phyloP scores from a whole-genome alignment of 371 early-diverging fungal genomes.

The Enterospora canceri region DNA sequence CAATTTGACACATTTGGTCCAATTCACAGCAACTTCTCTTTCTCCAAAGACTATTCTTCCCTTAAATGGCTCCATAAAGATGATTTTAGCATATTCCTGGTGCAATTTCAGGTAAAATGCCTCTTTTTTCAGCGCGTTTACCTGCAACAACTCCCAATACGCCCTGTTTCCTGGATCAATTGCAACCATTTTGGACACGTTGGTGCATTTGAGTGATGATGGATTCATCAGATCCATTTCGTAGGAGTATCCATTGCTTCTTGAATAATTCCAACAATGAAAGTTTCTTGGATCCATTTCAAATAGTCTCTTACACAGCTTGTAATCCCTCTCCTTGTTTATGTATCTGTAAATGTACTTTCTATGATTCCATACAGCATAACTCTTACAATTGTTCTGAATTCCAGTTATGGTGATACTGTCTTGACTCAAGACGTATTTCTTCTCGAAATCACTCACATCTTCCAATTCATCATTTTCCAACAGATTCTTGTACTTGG shows the following conservation, averaged over 20 bases:
- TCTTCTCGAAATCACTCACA: too few species aligned
- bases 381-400: conserved; percentile 39
- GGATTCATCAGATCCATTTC: conserved; percentile 36
- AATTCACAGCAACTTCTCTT: not conserved
- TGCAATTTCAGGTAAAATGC: conserved; percentile 21
- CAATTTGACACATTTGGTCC: not conserved
- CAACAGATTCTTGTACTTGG: not conserved
- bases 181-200: not conserved
- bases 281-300: conserved; percentile 45
- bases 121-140: conserved; percentile 24
- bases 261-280: conserved; percentile 45
- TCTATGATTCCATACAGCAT: conserved; percentile 46
- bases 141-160: conserved; percentile 29
- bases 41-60: not conserved
- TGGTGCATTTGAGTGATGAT: conserved; percentile 25
- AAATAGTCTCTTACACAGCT: conserved; percentile 17
- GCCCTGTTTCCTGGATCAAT: not conserved
- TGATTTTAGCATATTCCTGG: conserved; percentile 15
- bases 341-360: conserved; percentile 1
- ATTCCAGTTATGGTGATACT: conserved; percentile 22
- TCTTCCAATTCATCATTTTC: not conserved
- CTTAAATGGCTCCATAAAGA: conserved; percentile 4
- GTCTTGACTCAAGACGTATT: conserved; percentile 20
- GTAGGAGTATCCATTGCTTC: not conserved
- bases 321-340: conserved; percentile 16